Evolutionary conservation across 2,329 filamentous ascomycete genomes (phyloP), one percentile per base, ranked within the genome.

Genomic region (Penicillium sp.): DNA sequence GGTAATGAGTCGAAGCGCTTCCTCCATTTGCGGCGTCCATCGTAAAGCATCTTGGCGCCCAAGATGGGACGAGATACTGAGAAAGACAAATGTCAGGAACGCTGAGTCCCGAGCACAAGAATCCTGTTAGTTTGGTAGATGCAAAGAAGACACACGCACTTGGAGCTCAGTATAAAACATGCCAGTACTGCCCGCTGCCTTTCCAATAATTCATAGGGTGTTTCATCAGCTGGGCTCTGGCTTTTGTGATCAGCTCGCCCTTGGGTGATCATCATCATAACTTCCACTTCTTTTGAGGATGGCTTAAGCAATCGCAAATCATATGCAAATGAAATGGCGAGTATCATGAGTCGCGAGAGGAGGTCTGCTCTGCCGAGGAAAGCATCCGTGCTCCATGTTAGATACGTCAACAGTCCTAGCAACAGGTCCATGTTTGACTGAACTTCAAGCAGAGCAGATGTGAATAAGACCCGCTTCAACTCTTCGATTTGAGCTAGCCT

Each of bases 21-120:
- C 73, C 61, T 78, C 77, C 76, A 80, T 79, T 56, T 75, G 73
- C n/a, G 73, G 65, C 3, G 75, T 77, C 77, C 77, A 79, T 54
- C 72, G 70, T 45, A 79, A 55, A 19, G 76, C 67, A 40, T 77
- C 75, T 59, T 72, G 69, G 26, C 75, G 73, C 2, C 71, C 70
- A 62, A 78, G 71, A 51, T 77, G 74, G 7, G 73, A 73, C 6
- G 77, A 76, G 49, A 79, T 67, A 66, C 73, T 76, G 57, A 3
- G 30, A 17, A 53, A 55, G 24, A 40, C 44, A 58, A 59, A 61
- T 22, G n/a, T 62, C 51, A 65, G 58, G 57, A n/a, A n/a, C n/a
- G n/a, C n/a, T n/a, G n/a, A n/a, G n/a, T 57, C 33, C 40, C 13
- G 26, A 35, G 19, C 9, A 40, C 17, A 54, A 40, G 19, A 42